phyloP scores from a whole-genome alignment of 352 stramenopile genomes.

The Phytophthora uliginosa region DNA sequence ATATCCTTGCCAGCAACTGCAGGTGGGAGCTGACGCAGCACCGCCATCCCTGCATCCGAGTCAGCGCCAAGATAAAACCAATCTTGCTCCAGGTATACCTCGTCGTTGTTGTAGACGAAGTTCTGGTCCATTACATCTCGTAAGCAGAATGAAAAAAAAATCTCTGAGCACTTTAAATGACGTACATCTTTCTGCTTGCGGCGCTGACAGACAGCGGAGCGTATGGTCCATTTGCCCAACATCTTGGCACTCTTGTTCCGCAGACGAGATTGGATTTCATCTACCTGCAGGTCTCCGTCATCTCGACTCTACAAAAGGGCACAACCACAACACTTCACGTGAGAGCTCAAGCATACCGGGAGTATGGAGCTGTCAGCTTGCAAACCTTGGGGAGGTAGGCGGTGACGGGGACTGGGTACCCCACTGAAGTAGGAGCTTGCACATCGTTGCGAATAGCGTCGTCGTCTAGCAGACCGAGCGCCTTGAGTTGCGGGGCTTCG shows the following conservation, averaged over 20 bases:
- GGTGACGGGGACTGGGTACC: conserved; percentile 65
- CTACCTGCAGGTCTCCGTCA: conserved; percentile 75
- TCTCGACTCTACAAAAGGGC: conserved; percentile 59
- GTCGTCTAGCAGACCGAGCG: conserved; percentile 62
- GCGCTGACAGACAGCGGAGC: conserved; percentile 61
- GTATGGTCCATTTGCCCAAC: conserved; percentile 84
- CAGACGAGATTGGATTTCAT: conserved; percentile 84
- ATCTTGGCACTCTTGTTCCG: conserved; percentile 83
- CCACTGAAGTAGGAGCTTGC: conserved; percentile 57
- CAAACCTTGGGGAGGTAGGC: conserved; percentile 81
- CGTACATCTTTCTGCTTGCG: conserved; percentile 64
- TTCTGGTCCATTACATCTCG: conserved; percentile 37
- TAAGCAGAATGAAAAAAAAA: not conserved
- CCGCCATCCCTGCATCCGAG: conserved; percentile 65
- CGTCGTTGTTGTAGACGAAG: conserved; percentile 88
- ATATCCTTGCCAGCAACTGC: conserved; percentile 39
- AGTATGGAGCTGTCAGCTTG: not conserved
- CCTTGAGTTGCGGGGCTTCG: conserved; percentile 75
- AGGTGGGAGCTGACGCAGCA: conserved; percentile 70
- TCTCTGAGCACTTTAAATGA: not conserved
- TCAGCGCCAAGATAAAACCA: conserved; percentile 87
- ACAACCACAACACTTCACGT: not conserved
- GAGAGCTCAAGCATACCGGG: not conserved
- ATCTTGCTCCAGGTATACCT: conserved; percentile 87
- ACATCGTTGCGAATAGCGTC: conserved; percentile 57